Conservation (phyloP, 306 rosid genomes). For the Fagus sylvatica region DNA sequence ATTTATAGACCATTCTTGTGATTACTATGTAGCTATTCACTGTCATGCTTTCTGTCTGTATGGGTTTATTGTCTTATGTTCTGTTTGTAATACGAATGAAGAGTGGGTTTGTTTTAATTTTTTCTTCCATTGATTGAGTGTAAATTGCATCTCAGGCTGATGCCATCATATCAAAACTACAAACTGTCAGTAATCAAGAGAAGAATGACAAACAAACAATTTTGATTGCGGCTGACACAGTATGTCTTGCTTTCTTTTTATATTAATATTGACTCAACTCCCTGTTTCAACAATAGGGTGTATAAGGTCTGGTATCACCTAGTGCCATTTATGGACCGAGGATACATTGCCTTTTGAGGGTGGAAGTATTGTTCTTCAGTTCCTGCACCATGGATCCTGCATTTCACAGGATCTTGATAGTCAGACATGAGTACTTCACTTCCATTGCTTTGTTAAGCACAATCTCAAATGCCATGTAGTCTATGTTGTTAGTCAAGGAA, state of each 20-base stretch:
- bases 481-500: not conserved
- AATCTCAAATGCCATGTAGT: conserved; percentile 20
- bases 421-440: conserved; percentile 6
- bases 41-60: conserved; percentile 18
- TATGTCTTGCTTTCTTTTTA: conserved; percentile 45
- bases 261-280: conserved; percentile 1
- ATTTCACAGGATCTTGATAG: not conserved
- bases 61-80: not conserved
- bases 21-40: conserved; percentile 6
- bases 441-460: not conserved
- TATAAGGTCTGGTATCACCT: conserved; percentile 45
- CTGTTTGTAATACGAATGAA: conserved; percentile 5
- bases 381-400: conserved; percentile 9
- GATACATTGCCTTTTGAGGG: conserved; percentile 30
- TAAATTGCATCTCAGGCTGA: conserved; percentile 74
- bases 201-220: conserved; percentile 61
- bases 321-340: conserved; percentile 60
- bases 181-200: conserved; percentile 43
- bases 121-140: conserved; percentile 34
- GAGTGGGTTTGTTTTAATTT: conserved; percentile 14
- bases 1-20: not conserved
- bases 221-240: conserved; percentile 89
- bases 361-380: conserved; percentile 15
- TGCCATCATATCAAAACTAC: conserved; percentile 73
- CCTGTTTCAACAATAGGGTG: conserved; percentile 21